Percentiles rank a stretch among this genome's conserved stretches.
These are phyloP conservation scores for Lactarius sanguifluus DNA, from an alignment of 768 basidiomycete species.

Conservation along the genomic window DNA sequence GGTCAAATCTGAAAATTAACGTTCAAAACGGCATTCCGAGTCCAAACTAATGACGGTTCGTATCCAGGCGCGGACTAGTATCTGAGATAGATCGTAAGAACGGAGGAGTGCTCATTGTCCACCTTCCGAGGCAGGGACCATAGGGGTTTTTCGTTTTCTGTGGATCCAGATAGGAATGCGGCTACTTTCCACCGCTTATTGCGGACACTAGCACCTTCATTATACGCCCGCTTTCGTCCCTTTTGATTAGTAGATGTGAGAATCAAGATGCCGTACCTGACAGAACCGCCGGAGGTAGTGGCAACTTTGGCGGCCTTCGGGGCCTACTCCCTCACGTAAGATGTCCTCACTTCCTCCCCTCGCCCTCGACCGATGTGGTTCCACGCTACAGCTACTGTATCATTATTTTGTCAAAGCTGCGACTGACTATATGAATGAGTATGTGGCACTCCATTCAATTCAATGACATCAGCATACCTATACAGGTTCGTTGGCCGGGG, in stretches of 20 bases:
- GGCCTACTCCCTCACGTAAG: no score
- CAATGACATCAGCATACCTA: background rate
- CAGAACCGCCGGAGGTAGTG: background rate
- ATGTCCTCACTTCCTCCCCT: background rate
- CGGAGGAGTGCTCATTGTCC: background rate
- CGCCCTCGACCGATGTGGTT: background rate
- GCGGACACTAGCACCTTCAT: background rate
- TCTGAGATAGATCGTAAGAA: constrained; percentile 4
- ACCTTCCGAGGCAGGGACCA: background rate
- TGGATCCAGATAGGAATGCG: background rate
- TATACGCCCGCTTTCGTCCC: background rate
- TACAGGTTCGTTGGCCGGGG: background rate
- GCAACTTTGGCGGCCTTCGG: background rate
- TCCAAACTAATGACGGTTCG: background rate
- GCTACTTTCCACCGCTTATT: background rate
- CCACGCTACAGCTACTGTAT: background rate
- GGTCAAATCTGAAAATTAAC: background rate
- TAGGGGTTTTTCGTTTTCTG: background rate
- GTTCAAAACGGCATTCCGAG: background rate
- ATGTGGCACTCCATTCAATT: background rate
- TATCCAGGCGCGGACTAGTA: constrained; percentile 7
- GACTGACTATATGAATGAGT: background rate
- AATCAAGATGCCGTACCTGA: background rate
- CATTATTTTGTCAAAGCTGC: background rate
- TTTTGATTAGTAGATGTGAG: background rate